Evolutionary conservation across 1,139 yeast species (phyloP).

Genomic region (Lodderomyces oxycetoniae): DNA sequence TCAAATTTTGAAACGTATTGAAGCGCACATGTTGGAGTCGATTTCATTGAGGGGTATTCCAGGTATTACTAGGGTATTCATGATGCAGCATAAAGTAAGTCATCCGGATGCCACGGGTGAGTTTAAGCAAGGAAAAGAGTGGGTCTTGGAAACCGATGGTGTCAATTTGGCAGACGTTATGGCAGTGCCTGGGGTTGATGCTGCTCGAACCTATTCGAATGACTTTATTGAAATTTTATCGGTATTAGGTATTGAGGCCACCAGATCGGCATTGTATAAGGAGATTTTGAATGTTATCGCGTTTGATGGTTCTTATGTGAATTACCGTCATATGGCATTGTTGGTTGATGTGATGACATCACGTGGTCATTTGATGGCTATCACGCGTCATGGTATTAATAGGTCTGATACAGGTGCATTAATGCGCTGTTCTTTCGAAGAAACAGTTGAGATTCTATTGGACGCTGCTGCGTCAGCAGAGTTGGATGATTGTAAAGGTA

Average conservation of each 20-base stretch:
- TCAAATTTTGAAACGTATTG: constrained; percentile 90
- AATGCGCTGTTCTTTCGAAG: constrained; percentile 99
- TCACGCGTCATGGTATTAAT: constrained; percentile 99
- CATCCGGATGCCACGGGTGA: constrained; percentile 82
- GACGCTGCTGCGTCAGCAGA: constrained; percentile 99
- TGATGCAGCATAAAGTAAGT: constrained; percentile 88
- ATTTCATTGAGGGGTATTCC: constrained; percentile 95
- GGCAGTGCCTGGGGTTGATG: constrained; percentile 92
- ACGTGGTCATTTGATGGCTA: constrained; percentile 97
- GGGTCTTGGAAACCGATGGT: constrained; percentile 99
- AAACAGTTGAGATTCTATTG: constrained; percentile 92
- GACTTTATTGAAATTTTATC: constrained; percentile 94
- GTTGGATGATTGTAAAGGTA: constrained; percentile 96
- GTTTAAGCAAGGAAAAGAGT: constrained; percentile 82
- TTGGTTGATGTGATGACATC: constrained; percentile 98
- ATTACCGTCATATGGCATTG: constrained; percentile 96
- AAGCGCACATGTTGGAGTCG: constrained; percentile 92
- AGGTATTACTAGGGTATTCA: constrained; percentile 85
- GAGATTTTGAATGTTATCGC: constrained; percentile 97
- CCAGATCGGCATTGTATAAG: constrained; percentile 86
- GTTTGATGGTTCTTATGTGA: constrained; percentile 98
- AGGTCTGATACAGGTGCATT: constrained; percentile 98
- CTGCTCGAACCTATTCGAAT: constrained; percentile 85
- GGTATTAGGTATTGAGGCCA: constrained; percentile 97
- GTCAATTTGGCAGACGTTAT: constrained; percentile 93